A percentile compares a stretch with the other conserved stretches of the same genome.
Evolutionary conservation across 495 filamentous ascomycete genomes (phyloP).

Genomic region (Venustampulla echinocandica): DNA sequence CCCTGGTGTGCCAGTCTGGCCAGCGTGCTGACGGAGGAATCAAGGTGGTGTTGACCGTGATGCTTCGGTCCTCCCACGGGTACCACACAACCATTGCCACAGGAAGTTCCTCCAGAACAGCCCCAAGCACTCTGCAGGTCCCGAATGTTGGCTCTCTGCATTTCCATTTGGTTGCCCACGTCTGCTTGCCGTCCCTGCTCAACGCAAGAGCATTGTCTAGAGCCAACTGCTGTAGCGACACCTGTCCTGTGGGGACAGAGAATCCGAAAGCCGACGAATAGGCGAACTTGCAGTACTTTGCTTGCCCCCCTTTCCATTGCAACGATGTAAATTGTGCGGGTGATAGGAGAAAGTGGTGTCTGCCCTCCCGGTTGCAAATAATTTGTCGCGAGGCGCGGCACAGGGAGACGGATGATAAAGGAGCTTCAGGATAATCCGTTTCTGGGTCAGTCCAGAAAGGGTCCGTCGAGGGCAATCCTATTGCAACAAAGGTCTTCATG

Average conservation of each 20-base stretch:
- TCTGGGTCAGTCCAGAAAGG: slow-evolving; percentile 48
- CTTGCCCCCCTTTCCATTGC: no score
- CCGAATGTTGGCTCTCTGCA: no score
- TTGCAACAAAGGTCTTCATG: slow-evolving; percentile 45
- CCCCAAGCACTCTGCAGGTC: no score
- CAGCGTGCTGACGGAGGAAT: background rate
- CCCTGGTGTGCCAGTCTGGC: background rate
- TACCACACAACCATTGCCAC: background rate
- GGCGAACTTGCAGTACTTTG: slow-evolving; percentile 55
- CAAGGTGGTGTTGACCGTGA: background rate
- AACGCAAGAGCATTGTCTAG: slow-evolving; percentile 49
- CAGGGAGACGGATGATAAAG: no score
- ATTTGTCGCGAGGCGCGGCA: no score
- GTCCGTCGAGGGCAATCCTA: slow-evolving; percentile 39
- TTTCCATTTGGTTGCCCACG: slow-evolving; percentile 44
- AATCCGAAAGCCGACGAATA: slow-evolving; percentile 55
- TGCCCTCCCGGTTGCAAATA: no score
- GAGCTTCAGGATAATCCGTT: slow-evolving; percentile 35
- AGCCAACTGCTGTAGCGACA: slow-evolving; percentile 45
- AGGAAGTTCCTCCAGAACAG: no score
- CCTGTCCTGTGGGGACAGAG: slow-evolving; percentile 47
- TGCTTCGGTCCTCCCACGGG: background rate
- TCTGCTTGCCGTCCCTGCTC: slow-evolving; percentile 48
- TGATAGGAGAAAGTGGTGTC: no score
- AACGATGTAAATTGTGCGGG: no score